Evolutionary conservation across 1,284 basidiomycete species (phyloP), one percentile per base, ranked within the genome.

Genomic region (Thelephora terrestris): DNA sequence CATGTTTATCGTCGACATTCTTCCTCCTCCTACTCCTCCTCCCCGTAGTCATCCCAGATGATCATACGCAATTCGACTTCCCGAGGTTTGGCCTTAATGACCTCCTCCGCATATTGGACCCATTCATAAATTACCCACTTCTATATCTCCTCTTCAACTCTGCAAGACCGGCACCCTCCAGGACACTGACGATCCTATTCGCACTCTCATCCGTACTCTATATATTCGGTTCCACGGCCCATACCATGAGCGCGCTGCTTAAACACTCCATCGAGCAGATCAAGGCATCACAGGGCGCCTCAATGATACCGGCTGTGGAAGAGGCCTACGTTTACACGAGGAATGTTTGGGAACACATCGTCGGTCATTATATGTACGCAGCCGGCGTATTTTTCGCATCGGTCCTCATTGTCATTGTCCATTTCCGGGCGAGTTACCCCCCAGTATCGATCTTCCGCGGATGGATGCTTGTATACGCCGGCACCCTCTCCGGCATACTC

Each of bases 21-120:
- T 25, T 42, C 39, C 39, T 18, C 39, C 25, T 42, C 20, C 21
- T 21, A 7, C 6, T 42, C 39, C 12, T 42, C 39, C 3, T n/a
- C n/a, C 39, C 39, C 3, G 39, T 25, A 5, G 39, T 42, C 39
- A 21, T 42, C n/a, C 39, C 39, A 42, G 39, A 42, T 6, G 39
- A 42, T 24, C n/a, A n/a, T 27, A 24, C 32, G 24, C 25, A 38
- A 12, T 20, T 35, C 45, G 21, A 50, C 20, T 6, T n/a, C 46
- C 21, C 37, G 29, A 25, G 35, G 18, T 29, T 37, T 44, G 9
- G 44, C 44, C 24, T 51, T 44, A 10, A 24, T 27, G 16, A 44
- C 49, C 35, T 49, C 51, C 4, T 52, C 49, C 24, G 42, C 49
- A 10, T 32, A 23, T 46, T 50, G 51, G 18, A 60, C 47, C 27